Evolutionary conservation across 108 stramenopile genomes (phyloP).

Genomic region (Cyclotella sp.): DNA sequence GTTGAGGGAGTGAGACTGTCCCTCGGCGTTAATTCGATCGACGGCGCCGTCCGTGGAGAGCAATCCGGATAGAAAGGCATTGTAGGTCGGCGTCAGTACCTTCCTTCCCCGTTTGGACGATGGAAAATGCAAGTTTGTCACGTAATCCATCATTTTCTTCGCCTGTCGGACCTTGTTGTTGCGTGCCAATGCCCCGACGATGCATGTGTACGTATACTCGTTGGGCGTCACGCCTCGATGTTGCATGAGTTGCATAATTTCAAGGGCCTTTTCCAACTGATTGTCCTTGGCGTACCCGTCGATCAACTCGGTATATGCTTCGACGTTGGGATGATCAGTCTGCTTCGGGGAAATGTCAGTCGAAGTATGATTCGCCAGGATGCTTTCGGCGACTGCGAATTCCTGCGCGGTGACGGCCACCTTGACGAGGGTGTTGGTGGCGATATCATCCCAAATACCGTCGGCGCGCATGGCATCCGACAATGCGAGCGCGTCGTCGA

Average conservation of each 20-base stretch:
- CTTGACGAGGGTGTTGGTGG: slow-evolving; percentile 84
- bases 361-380: slow-evolving; percentile 59
- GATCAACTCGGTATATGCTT: slow-evolving; percentile 83
- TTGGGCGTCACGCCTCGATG: slow-evolving; percentile 67
- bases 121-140: slow-evolving; percentile 24
- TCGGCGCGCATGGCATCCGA: slow-evolving; percentile 52
- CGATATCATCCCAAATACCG: slow-evolving; percentile 78
- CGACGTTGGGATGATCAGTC: slow-evolving; percentile 75
- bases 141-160: slow-evolving; percentile 61
- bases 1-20: slow-evolving; percentile 22
- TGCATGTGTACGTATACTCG: slow-evolving; percentile 78
- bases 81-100: slow-evolving; percentile 56
- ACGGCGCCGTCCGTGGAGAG: slow-evolving; percentile 26
- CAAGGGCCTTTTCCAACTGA: slow-evolving; percentile 62
- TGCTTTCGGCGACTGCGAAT: slow-evolving; percentile 68
- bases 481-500: slow-evolving; percentile 56
- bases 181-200: slow-evolving; percentile 74
- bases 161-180: slow-evolving; percentile 63
- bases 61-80: slow-evolving; percentile 79
- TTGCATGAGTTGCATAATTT: slow-evolving; percentile 65
- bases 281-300: slow-evolving; percentile 77
- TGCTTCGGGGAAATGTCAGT: background rate
- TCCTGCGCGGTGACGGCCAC: slow-evolving; percentile 65
- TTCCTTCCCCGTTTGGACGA: slow-evolving; percentile 25
- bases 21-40: slow-evolving; percentile 8